Evolutionary conservation across 495 filamentous ascomycete genomes (phyloP), one percentile per base, ranked within the genome.

Genomic region (Aspergillus diversus): DNA sequence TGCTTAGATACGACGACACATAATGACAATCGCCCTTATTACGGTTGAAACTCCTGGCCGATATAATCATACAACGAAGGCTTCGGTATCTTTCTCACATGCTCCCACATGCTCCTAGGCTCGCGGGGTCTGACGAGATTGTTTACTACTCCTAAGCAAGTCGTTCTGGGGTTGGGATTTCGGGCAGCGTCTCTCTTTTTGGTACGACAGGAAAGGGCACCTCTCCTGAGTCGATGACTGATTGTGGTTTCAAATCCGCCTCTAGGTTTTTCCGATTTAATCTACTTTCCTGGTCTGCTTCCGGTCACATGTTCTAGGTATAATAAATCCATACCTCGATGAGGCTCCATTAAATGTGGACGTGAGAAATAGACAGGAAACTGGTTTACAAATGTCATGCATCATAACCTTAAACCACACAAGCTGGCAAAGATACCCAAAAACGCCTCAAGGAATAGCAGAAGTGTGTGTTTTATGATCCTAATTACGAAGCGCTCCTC

Each of bases 401-500:
- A 55, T 62, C 59, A 59, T 58, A 57, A 49, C 66, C 59, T 33
- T 51, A 50, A 43, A 13, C 60, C 56, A 48, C 33, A 39, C 55
- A 59, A 57, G 63, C 37, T 61, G 49, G 56, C 34, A 63, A 60
- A 56, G 39, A 65, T 59, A 59, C 61, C 51, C 65, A 55, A 52
- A 55, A 74, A 74, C 73, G 63, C 72, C 75, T 68, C 35, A 66
- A 61, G 33, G 47, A 65, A 60, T 64, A 58, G n/a, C 63, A 65
- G 48, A 33, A 55, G 31, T 52, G 34, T 57, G 17, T 57, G 3
- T 50, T 27, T 17, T 21, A 5, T 5, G n/a, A 31, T 55, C 39
- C 33, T 59, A 42, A 49, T 68, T 62, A 70, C 63, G 66, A 75
- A 63, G 66, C 64, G 63, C 66, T 72, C 27, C 88, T 85, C 67